Conservation (phyloP, 208 protist genomes). For the Wallacemonas sp. region DNA sequence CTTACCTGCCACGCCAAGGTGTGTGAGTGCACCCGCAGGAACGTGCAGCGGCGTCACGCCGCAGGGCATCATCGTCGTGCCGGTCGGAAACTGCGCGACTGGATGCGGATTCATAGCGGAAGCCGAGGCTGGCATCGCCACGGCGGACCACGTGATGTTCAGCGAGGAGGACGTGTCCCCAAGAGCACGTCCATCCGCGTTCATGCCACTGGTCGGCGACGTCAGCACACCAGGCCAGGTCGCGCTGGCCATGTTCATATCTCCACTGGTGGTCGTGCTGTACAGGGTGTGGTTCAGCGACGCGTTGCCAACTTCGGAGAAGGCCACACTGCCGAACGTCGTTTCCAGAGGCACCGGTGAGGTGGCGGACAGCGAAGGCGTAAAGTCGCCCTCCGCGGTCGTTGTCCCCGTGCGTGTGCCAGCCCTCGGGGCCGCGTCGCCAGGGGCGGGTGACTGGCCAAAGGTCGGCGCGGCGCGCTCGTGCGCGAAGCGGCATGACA, state of each 20-base stretch:
- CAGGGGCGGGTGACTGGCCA: not conserved
- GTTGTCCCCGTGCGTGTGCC: too few relatives aligned
- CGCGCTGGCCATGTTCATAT: not conserved
- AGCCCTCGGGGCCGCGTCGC: not conserved
- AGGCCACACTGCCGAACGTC: not conserved
- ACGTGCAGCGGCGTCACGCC: too few relatives aligned
- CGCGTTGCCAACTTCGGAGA: not conserved
- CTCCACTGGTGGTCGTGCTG: not conserved
- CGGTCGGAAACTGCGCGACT: not conserved
- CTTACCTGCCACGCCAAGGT: too few relatives aligned
- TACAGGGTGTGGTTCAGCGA: not conserved
- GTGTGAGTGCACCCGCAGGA: too few relatives aligned
- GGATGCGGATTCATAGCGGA: not conserved
- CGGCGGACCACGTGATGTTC: conserved; percentile 5
- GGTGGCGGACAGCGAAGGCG: not conserved
- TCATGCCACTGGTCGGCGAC: not conserved
- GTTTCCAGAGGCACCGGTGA: not conserved
- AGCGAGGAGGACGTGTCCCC: conserved; percentile 4
- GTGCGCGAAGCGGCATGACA: conserved; percentile 12
- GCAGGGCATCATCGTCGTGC: not conserved
- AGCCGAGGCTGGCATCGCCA: not conserved
- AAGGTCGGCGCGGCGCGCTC: conserved; percentile 10
- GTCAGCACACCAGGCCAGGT: not conserved
- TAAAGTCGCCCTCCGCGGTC: not conserved
- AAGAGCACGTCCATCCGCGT: not conserved